Evolutionary conservation across 805 yeast species (phyloP), one percentile per base, ranked within the genome.

Genomic region (Barnettozyma populi): DNA sequence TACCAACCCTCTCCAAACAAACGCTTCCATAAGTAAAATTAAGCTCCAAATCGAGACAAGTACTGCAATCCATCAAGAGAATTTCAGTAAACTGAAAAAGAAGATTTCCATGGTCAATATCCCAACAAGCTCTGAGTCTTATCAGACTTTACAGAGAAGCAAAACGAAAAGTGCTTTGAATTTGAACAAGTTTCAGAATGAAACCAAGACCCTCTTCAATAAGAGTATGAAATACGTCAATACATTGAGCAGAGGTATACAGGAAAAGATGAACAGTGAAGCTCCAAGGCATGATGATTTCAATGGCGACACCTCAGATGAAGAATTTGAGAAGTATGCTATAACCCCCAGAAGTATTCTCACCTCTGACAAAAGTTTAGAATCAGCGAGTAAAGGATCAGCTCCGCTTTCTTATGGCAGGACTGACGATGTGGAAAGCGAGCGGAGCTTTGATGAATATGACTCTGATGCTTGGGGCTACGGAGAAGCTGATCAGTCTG

Each of bases 211-310:
- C 2, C 44, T 59, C 18, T 31, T 59, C 23, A 59, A 48, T 19
- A 53, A 54, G 31, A 58, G 63, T 19, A 6, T 52, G 18, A 48
- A 49, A 3, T 56, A 55, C 32, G 54, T 59, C 6, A 57, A 51
- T 36, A 55, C 41, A 25, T 31, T 63, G 43, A 62, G 66, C 48
- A 63, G 61, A 27, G 71, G 66, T 13, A 56, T 67, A 43, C 57
- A 57, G 2, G 61, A 62, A 6, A 47, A 38, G 29, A 39, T 47
- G 10, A 59, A 62, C 20, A 65, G 56, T 36, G 62, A 57, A 7
- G 59, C 61, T 38, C 57, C 59, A 41, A 62, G 62, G 39, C 23
- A 41, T 29, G 36, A 37, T 24, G 24, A 48, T n/a, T 48, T 18
- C 20, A 41, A 48, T 34, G 46, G 36, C 7, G 43, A 39, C 16